A percentile compares a stretch with the other conserved stretches of the same genome.
Conservation (phyloP, 352 stramenopile genomes). For the Globisporangium mamillatum region DNA sequence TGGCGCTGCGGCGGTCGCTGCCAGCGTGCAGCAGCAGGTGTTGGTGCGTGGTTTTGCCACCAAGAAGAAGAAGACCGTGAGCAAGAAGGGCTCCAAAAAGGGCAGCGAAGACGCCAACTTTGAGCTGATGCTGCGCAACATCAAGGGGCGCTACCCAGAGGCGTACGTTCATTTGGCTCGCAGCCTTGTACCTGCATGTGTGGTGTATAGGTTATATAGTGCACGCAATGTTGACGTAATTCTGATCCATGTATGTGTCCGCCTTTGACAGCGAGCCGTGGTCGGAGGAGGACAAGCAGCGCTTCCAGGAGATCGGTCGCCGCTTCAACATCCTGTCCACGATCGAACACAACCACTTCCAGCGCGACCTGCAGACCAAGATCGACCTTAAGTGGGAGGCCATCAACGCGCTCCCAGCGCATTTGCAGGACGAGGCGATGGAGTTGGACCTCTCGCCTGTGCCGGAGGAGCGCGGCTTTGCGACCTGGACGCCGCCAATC, state of each 20-base stretch:
- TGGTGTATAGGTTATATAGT: too few relatives aligned
- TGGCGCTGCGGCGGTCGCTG: not conserved
- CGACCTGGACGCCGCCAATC: slow-evolving; percentile 87
- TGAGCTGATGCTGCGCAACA: slow-evolving; percentile 79
- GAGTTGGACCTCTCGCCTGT: slow-evolving; percentile 60
- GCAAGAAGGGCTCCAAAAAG: slow-evolving; percentile 20
- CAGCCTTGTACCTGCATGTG: not conserved
- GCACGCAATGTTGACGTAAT: not conserved
- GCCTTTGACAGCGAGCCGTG: slow-evolving; percentile 52
- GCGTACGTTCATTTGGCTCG: slow-evolving; percentile 32
- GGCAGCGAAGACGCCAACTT: slow-evolving; percentile 62
- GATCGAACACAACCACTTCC: slow-evolving; percentile 86
- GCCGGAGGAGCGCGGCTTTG: slow-evolving; percentile 68
- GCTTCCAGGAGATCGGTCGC: slow-evolving; percentile 76
- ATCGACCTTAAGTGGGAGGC: slow-evolving; percentile 91
- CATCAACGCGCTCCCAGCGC: slow-evolving; percentile 80
- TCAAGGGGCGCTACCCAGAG: slow-evolving; percentile 75
- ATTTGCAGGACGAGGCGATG: slow-evolving; percentile 79
- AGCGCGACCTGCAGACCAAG: slow-evolving; percentile 89
- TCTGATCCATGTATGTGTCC: slow-evolving; percentile 3
- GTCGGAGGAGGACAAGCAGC: slow-evolving; percentile 75
- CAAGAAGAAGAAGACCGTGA: slow-evolving; percentile 15
- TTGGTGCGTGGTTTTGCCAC: slow-evolving; percentile 14
- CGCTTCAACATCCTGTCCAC: slow-evolving; percentile 78
- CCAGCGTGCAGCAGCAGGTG: slow-evolving; percentile 8